Conservation (phyloP, 352 stramenopile genomes). For the Pythium graminicola region DNA sequence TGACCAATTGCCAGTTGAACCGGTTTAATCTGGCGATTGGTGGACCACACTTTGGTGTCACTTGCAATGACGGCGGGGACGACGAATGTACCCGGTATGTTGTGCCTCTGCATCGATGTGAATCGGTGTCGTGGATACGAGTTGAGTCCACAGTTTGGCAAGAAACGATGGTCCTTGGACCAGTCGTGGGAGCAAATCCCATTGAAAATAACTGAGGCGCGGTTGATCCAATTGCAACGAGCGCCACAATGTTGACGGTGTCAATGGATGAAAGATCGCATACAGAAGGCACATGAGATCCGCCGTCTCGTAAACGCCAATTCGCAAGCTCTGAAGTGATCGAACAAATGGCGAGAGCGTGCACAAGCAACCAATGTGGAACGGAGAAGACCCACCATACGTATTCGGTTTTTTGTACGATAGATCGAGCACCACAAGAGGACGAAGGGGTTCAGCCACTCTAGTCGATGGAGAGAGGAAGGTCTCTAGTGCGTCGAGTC, state of each 20-base stretch:
- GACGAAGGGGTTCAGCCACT: not conserved
- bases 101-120: too few relatives aligned
- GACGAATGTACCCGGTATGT: too few relatives aligned
- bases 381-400: not conserved
- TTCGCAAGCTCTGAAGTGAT: not conserved
- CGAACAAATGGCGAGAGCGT: not conserved
- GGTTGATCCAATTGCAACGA: not conserved
- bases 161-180: too few relatives aligned
- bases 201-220: not conserved
- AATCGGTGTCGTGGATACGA: too few relatives aligned
- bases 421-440: not conserved
- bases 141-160: too few relatives aligned
- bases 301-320: not conserved
- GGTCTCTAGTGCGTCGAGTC: not conserved
- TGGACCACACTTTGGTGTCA: too few relatives aligned
- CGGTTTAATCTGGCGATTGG: too few relatives aligned
- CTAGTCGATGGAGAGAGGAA: not conserved
- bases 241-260: not conserved
- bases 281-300: not conserved
- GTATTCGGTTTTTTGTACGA: not conserved
- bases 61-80: too few relatives aligned
- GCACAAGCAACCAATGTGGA: not conserved
- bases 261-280: not conserved
- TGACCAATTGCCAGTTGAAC: too few relatives aligned
- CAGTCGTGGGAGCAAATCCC: too few relatives aligned